A percentile compares a stretch with the other conserved stretches of the same genome.
Evolutionary conservation across 2,329 filamentous ascomycete genomes (phyloP).

Genomic region (Fusarium mundagurra): DNA sequence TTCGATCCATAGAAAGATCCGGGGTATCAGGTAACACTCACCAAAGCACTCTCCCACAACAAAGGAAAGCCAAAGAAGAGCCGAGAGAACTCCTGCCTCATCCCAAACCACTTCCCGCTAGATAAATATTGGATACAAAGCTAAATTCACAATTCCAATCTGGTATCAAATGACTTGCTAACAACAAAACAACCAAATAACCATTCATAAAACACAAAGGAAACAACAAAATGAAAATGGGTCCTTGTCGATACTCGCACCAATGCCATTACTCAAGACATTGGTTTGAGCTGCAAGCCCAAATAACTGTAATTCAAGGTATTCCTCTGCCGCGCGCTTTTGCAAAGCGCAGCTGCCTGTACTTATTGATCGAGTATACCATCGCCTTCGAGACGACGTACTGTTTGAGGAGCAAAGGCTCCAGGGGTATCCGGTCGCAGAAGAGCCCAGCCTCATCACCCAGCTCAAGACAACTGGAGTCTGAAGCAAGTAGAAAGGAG

Average conservation of each 20-base stretch:
- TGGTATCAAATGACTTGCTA: conserved; percentile 29
- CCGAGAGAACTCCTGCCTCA: conserved; percentile 22
- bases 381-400: conserved; percentile 10
- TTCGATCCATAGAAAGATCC: conserved; percentile 12
- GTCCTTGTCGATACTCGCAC: neutral
- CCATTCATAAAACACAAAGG: conserved; percentile 2
- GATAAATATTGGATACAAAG: conserved; percentile 10
- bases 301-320: neutral
- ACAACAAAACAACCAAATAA: neutral
- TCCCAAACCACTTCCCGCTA: conserved; percentile 8
- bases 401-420: conserved; percentile 26
- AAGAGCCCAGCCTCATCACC: conserved; percentile 8
- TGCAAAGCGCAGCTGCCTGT: neutral
- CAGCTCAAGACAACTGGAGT: neutral
- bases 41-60: conserved; percentile 4
- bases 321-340: neutral
- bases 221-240: neutral
- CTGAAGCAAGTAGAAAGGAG: conserved; percentile 14
- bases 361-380: conserved; percentile 6
- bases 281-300: neutral
- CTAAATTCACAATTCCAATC: conserved; percentile 30
- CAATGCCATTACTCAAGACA: neutral
- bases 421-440: conserved; percentile 15
- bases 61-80: conserved; percentile 22
- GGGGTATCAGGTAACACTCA: conserved; percentile 31